Evolutionary conservation across 495 filamentous ascomycete genomes (phyloP), one percentile per base, ranked within the genome.

Genomic region (Trichoderma virens): DNA sequence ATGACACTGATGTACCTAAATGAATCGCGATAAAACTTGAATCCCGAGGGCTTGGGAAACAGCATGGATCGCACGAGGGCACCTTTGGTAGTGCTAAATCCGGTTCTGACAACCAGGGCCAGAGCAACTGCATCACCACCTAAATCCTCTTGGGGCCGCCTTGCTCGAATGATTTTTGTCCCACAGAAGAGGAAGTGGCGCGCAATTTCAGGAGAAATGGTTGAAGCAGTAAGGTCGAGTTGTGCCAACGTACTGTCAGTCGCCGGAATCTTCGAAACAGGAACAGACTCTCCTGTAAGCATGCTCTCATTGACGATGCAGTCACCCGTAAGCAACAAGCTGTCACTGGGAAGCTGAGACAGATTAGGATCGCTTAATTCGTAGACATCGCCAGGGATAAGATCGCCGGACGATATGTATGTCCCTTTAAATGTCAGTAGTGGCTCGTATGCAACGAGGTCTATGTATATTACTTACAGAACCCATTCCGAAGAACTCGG

Each of bases 271-370:
- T 99, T 99, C 11, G 93, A 96, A 4, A 98, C 93, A 7, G 95
- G 95, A 31, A 99, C 91, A 61, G 95, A 98, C 80, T 99, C 95
- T 54, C 92, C 93, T 63, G 95, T 99, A 34, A 99, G 85, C 95
- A 99, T 99, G 79, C 93, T 97, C 74, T 99, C 95, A 72, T 99
- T 99, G 65, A 99, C 92, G 67, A 99, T 98, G 74, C 92, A 96
- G 73, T 99, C 95, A 28, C 95, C 95, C 62, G 90, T 90, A 5
- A 99, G 78, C 8, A 99, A 78, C 41, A 99, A 80, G 72, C 93
- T 95, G 75, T 99, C 95, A 70, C 91, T 92, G 13, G 95, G 95
- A 69, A 97, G 90, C 69, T 95, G 89, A n/a, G 86, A 85, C 31
- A 99, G 79, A n/a, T 87, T 93, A 16, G 93, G 95, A 74, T 99